Evolutionary conservation across 805 yeast species (phyloP).

Genomic region (Wickerhamia fluorescens): DNA sequence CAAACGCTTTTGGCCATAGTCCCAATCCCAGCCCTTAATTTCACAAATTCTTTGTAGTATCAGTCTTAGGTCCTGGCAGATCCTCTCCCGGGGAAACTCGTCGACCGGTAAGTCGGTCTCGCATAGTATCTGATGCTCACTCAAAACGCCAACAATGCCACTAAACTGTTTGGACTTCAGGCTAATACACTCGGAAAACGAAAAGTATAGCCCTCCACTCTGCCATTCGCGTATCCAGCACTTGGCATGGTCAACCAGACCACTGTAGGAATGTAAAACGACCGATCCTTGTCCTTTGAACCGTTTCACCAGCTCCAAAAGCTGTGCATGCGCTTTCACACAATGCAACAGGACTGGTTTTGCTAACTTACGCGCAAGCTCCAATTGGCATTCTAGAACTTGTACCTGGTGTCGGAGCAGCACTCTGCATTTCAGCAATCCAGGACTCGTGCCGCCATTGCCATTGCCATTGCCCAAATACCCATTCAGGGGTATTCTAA

Average conservation of each 20-base stretch:
- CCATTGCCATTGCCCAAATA: conserved; percentile 35
- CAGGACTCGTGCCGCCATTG: conserved; percentile 14
- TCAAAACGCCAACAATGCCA: conserved; percentile 12
- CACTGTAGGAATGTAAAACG: conserved; percentile 80
- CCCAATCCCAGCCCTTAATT: too few relatives aligned
- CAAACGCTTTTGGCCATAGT: too few relatives aligned
- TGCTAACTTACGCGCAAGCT: conserved; percentile 41
- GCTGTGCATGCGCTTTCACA: conserved; percentile 67
- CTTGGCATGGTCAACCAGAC: conserved; percentile 64
- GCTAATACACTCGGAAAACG: conserved; percentile 48
- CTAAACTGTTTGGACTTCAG: conserved; percentile 22
- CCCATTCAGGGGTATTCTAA: conserved; percentile 63
- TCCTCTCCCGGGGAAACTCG: too few relatives aligned
- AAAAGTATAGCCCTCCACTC: conserved; percentile 33
- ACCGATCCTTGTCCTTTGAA: conserved; percentile 29
- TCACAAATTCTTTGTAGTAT: too few relatives aligned
- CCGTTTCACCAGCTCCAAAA: conserved; percentile 38
- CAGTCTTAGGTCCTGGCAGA: too few relatives aligned
- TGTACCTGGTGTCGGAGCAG: conserved; percentile 56
- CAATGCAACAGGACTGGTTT: conserved; percentile 74
- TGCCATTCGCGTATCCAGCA: too few relatives aligned
- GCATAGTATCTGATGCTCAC: conserved; percentile 19
- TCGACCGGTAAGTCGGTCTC: conserved; percentile 35
- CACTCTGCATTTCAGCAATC: conserved; percentile 43
- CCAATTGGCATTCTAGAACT: conserved; percentile 45